These are phyloP conservation scores for Lichtheimia ramosa DNA, from an alignment of 371 early-diverging fungal genomes.

Conservation along the genomic window DNA sequence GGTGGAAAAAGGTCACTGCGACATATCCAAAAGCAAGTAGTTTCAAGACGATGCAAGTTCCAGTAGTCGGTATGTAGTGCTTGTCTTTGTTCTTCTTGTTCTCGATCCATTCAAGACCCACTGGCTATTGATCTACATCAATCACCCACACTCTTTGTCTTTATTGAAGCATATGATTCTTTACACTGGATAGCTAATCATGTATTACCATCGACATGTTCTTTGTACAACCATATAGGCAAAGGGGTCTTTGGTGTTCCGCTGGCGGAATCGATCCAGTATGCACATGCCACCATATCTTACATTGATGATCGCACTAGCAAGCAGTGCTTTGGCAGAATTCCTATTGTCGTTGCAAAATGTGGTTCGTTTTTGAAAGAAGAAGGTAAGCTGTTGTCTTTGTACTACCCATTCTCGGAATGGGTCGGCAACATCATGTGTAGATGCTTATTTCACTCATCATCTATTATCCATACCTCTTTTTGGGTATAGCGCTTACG, in stretches of 20 bases:
- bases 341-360: conserved; percentile 53
- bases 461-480: background rate
- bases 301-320: conserved; percentile 27
- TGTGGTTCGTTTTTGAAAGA: conserved; percentile 52
- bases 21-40: conserved; percentile 29
- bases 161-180: too few relatives aligned
- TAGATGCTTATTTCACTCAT: background rate
- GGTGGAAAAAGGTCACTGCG: conserved; percentile 41
- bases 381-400: conserved; percentile 28
- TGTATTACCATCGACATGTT: background rate
- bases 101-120: too few relatives aligned
- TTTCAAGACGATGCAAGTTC: conserved; percentile 33
- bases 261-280: conserved; percentile 23
- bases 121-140: too few relatives aligned
- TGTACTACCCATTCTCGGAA: background rate
- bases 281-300: conserved; percentile 26
- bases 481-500: conserved; percentile 7
- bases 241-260: conserved; percentile 31
- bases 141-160: background rate
- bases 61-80: conserved; percentile 23
- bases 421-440: background rate
- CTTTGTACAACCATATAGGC: conserved; percentile 11
- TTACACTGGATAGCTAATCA: background rate
- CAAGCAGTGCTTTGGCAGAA: conserved; percentile 31
- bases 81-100: too few relatives aligned